A percentile compares a stretch with the other conserved stretches of the same genome.
Conservation (phyloP, 2,329 filamentous ascomycete species). For the Boeremia exigua region DNA sequence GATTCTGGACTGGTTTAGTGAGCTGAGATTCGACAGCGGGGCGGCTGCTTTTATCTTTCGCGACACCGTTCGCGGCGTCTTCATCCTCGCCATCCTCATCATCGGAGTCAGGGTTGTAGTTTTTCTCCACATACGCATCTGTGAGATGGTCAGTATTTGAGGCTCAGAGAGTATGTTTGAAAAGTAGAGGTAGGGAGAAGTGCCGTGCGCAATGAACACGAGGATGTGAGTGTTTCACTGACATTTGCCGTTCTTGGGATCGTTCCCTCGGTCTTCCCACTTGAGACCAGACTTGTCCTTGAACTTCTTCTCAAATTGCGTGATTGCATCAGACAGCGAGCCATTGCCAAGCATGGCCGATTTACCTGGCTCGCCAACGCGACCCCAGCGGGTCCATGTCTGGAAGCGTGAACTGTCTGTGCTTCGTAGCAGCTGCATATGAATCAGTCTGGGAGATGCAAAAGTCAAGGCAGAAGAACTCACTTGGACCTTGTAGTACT, state of each 20-base stretch:
- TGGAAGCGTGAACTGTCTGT: conserved; percentile 51
- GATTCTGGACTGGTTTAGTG: conserved; percentile 64
- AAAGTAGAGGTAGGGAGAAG: too few species aligned
- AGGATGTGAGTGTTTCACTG: neutral
- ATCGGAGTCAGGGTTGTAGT: conserved; percentile 73
- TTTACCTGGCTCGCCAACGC: conserved; percentile 67
- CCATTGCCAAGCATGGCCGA: conserved; percentile 50
- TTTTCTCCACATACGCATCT: conserved; percentile 78
- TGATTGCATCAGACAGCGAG: conserved; percentile 48
- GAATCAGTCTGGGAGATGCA: neutral
- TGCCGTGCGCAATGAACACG: neutral
- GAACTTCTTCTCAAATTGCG: conserved; percentile 62
- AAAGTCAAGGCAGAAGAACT: neutral
- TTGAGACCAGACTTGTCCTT: conserved; percentile 61
- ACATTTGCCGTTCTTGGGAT: conserved; percentile 67
- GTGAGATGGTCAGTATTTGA: neutral
- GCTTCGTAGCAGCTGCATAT: conserved; percentile 39
- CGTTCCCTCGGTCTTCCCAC: conserved; percentile 58
- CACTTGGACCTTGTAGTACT: conserved; percentile 79
- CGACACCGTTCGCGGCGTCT: conserved; percentile 45
- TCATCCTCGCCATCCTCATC: conserved; percentile 48
- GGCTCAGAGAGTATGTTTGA: too few species aligned
- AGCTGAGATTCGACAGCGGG: conserved; percentile 59
- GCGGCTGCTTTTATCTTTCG: conserved; percentile 38
- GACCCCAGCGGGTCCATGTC: conserved; percentile 81